A percentile compares a stretch with the other conserved stretches of the same genome.
Evolutionary conservation across 2,329 filamentous ascomycete genomes (phyloP).

Genomic region (Bipolaris zeicola): DNA sequence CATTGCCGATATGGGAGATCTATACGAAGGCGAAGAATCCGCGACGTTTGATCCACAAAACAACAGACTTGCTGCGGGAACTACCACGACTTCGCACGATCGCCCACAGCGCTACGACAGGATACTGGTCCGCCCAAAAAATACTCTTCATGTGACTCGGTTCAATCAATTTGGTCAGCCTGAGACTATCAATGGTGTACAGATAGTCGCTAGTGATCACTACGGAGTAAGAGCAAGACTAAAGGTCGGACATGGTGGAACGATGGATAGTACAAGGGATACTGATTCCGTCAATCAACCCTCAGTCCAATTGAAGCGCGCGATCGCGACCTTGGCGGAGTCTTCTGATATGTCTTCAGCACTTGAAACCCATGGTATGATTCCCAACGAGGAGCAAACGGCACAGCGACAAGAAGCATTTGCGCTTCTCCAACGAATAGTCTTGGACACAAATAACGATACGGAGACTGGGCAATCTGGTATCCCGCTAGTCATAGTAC

Average conservation of each 20-base stretch:
- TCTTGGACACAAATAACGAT: conserved; percentile 37
- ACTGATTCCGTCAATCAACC: conserved; percentile 9
- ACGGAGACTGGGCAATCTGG: conserved; percentile 17
- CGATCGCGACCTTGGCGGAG: conserved; percentile 13
- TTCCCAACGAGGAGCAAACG: conserved; percentile 57
- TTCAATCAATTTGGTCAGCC: conserved; percentile 66
- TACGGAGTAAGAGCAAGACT: conserved; percentile 57
- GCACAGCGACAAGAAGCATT: conserved; percentile 54
- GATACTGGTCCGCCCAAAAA: conserved; percentile 59
- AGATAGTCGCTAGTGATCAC: conserved; percentile 53
- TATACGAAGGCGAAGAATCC: conserved; percentile 65
- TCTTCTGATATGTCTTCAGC: conserved; percentile 16
- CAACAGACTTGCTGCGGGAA: conserved; percentile 62
- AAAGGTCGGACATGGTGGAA: conserved; percentile 33
- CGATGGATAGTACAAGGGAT: not conserved
- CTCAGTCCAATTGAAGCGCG: conserved; percentile 20
- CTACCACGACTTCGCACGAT: conserved; percentile 61
- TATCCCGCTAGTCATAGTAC: conserved; percentile 58
- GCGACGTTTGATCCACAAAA: conserved; percentile 67
- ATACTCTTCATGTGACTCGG: conserved; percentile 46
- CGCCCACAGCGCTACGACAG: conserved; percentile 70
- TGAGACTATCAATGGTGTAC: conserved; percentile 24
- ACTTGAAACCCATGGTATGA: conserved; percentile 34
- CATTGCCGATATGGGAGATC: conserved; percentile 35
- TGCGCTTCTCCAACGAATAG: conserved; percentile 53